Evolutionary conservation across 768 basidiomycete genomes (phyloP).

Genomic region (Mycena galericulata): DNA sequence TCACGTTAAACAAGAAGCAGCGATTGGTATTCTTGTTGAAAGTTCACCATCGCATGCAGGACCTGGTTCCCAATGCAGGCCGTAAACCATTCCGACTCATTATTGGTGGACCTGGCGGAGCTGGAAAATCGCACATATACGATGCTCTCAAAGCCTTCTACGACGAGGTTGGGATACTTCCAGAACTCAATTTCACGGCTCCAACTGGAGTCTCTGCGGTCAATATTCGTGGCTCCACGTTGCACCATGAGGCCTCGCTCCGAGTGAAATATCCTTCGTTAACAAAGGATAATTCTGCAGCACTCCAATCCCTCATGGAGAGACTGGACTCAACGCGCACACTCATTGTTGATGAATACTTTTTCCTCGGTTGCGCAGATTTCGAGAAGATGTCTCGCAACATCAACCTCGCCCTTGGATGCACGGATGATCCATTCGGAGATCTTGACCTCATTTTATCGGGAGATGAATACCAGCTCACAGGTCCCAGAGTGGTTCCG

Average conservation of each 20-base stretch:
- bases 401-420: slow-evolving; percentile 15
- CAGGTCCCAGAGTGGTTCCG: slow-evolving; percentile 10
- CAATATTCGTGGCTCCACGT: slow-evolving; percentile 33
- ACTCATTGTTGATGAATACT: slow-evolving; percentile 31
- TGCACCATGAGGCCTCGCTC: slow-evolving; percentile 24
- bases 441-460: slow-evolving; percentile 28
- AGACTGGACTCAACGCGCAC: slow-evolving; percentile 3
- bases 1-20: slow-evolving; percentile 35
- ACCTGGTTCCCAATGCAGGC: neutral
- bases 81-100: slow-evolving; percentile 32
- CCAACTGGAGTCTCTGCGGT: slow-evolving; percentile 36
- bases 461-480: slow-evolving; percentile 31
- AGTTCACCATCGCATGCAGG: slow-evolving; percentile 13
- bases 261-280: neutral
- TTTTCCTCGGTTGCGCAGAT: slow-evolving; percentile 27
- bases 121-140: slow-evolving; percentile 39
- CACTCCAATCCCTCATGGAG: neutral
- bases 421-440: slow-evolving; percentile 27
- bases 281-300: slow-evolving; percentile 7
- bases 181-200: slow-evolving; percentile 31
- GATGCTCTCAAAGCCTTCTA: slow-evolving; percentile 32
- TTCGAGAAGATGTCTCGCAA: slow-evolving; percentile 23
- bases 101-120: slow-evolving; percentile 36
- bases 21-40: slow-evolving; percentile 27
- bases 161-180: neutral